Percentiles rank a stretch among this genome's conserved stretches.
Conservation (phyloP, 129 eudicot species). For the Pulicaria dysenterica region DNA sequence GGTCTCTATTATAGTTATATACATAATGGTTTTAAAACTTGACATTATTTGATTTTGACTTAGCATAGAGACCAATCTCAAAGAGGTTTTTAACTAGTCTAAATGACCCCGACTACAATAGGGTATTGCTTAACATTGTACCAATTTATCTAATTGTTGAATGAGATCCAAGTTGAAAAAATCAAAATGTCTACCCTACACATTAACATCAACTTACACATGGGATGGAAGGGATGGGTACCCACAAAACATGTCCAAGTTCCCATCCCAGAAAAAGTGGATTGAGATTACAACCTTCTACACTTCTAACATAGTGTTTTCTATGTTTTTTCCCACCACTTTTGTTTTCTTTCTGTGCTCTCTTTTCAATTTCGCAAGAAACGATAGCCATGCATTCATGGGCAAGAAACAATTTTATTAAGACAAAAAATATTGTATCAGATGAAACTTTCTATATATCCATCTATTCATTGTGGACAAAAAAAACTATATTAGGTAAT, state of each 20-base stretch:
- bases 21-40: too few species aligned
- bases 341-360: slow-evolving; percentile 25
- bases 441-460: not conserved
- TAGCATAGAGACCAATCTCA: too few species aligned
- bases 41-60: too few species aligned
- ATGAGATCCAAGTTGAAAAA: too few species aligned
- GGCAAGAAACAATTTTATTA: not conserved
- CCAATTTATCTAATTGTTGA: too few species aligned
- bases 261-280: slow-evolving; percentile 36
- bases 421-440: not conserved
- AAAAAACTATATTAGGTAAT: too few species aligned
- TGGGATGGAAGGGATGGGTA: not conserved
- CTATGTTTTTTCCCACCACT: slow-evolving; percentile 31
- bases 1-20: too few species aligned
- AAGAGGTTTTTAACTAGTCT: too few species aligned
- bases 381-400: slow-evolving; percentile 26
- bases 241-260: slow-evolving; percentile 35
- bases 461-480: too few species aligned
- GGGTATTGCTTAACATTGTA: too few species aligned
- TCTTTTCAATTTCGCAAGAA: slow-evolving; percentile 25
- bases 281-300: slow-evolving; percentile 33
- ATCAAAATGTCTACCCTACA: too few species aligned
- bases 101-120: too few species aligned
- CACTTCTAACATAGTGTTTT: slow-evolving; percentile 30
- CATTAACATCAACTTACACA: not conserved